Evolutionary conservation across 192 early-diverging fungal genomes (phyloP), one percentile per base, ranked within the genome.

Genomic region (Borealophlyctis nickersoniae): DNA sequence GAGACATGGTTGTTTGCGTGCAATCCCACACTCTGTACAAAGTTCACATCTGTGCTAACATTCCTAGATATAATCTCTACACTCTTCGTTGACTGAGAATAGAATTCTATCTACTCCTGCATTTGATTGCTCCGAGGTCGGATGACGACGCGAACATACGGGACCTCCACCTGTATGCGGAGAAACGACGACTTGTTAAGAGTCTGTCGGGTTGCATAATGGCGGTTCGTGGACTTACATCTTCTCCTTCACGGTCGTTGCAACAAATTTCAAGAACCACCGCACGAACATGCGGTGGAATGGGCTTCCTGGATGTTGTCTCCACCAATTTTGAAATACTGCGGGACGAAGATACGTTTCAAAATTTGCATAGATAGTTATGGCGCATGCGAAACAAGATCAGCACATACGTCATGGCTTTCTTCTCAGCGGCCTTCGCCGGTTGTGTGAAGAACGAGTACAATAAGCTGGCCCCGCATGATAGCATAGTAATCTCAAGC

Each of bases 401-500:
- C 34, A 19, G 48, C 5, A 70, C 75, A 75, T 71, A 90, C 87
- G 81, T 88, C 87, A 95, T 88, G 22, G 77, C 50, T 77, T 86
- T 67, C 24, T 94, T 84, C 56, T 91, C 91, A 65, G 91, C 88
- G 11, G 74, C 69, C 89, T 93, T 95, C 81, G 93, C 92, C 71
- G 83, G 85, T 36, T 78, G 79, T 85, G 91, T 86, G 56, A 97
- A 96, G 65, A 87, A 86, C 3, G 92, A 84, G 70, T 92, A 98
- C 54, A 99, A 75, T 95, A 99, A 94, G 56, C 82, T 89, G 11
- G 91, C 91, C 11, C 93, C 94, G 13, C 84, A 88, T 33, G 92
- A 94, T 3, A 98, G 72, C 95, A 98, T 97, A 24, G 87, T 90
- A 57, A 97, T 84, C 49, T 95, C 93, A 36, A 99, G 77, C 57